A percentile compares a stretch with the other conserved stretches of the same genome.
phyloP scores from a whole-genome alignment of 495 filamentous ascomycete genomes.

The Cairneyella variabilis region DNA sequence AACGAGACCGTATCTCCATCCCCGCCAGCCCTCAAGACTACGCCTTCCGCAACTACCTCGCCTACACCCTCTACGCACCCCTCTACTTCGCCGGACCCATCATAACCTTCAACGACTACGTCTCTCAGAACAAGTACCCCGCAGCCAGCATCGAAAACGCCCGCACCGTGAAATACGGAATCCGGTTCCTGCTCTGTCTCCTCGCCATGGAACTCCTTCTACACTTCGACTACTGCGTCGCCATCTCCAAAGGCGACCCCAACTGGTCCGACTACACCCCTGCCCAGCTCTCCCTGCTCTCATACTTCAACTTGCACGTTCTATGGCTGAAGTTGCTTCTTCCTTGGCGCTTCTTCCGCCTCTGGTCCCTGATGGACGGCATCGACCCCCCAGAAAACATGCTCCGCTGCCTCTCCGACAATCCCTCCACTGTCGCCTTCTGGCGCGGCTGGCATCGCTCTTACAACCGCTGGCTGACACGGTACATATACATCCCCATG shows the following conservation, averaged over 20 bases:
- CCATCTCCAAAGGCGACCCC: constrained; percentile 79
- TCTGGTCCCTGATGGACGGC: constrained; percentile 86
- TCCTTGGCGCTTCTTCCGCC: constrained; percentile 95
- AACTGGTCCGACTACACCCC: constrained; percentile 81
- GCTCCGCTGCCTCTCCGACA: constrained; percentile 93
- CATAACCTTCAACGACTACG: constrained; percentile 96
- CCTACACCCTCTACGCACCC: constrained; percentile 86
- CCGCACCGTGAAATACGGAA: constrained; percentile 71
- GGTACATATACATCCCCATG: constrained; percentile 92
- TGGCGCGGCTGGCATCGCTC: constrained; percentile 95
- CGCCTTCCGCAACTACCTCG: constrained; percentile 78
- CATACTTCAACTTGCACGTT: constrained; percentile 94
- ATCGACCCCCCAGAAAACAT: constrained; percentile 98
- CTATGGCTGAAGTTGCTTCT: constrained; percentile 98
- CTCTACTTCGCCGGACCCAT: constrained; percentile 93
- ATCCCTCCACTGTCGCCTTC: constrained; percentile 87
- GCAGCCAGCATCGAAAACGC: constrained; percentile 59
- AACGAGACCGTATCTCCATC: constrained; percentile 76
- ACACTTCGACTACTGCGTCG: constrained; percentile 90
- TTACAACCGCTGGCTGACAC: constrained; percentile 89
- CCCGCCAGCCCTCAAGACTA: constrained; percentile 70
- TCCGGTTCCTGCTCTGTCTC: constrained; percentile 77
- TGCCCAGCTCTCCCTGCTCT: constrained; percentile 83
- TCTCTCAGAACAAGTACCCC: constrained; percentile 73
- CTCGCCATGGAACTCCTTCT: constrained; percentile 92